Evolutionary conservation across 371 early-diverging fungal genomes (phyloP).

Genomic region (Mucor circinelloides): DNA sequence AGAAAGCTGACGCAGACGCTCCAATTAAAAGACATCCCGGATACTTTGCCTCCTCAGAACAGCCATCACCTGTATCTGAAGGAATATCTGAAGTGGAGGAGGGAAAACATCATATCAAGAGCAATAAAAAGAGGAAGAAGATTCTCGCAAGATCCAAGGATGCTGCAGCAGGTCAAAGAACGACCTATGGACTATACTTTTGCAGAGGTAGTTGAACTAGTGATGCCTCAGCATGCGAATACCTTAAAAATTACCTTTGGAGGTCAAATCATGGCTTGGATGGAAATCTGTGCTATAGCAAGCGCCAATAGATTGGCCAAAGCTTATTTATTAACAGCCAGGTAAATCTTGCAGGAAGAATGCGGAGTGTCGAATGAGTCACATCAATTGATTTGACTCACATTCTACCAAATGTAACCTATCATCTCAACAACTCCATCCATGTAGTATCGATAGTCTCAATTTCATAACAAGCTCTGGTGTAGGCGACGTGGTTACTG

Average conservation of each 20-base stretch:
- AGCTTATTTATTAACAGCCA: conserved; percentile 63
- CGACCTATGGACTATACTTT: conserved; percentile 55
- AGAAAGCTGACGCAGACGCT: conserved; percentile 35
- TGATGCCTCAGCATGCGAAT: conserved; percentile 81
- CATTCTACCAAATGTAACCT: background rate
- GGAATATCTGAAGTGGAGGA: conserved; percentile 8
- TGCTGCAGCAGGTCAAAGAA: conserved; percentile 33
- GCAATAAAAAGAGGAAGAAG: conserved; percentile 26
- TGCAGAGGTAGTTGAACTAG: conserved; percentile 68
- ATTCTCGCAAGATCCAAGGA: conserved; percentile 43
- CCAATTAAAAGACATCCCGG: conserved; percentile 45
- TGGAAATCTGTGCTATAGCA: conserved; percentile 71
- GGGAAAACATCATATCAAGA: background rate
- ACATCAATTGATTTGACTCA: conserved; percentile 10
- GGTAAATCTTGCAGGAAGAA: conserved; percentile 34
- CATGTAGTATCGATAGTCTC: conserved; percentile 50
- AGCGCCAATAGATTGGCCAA: conserved; percentile 66
- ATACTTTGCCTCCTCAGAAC: conserved; percentile 1
- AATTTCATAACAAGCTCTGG: conserved; percentile 57
- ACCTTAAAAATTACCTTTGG: conserved; percentile 76
- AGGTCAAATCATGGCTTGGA: conserved; percentile 81
- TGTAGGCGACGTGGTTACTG: conserved; percentile 64
- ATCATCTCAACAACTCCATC: background rate
- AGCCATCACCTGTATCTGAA: background rate
- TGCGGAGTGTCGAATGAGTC: conserved; percentile 5